Evolutionary conservation across 177 flowering plant species (phyloP).

Genomic region (Vitis hybrid): DNA sequence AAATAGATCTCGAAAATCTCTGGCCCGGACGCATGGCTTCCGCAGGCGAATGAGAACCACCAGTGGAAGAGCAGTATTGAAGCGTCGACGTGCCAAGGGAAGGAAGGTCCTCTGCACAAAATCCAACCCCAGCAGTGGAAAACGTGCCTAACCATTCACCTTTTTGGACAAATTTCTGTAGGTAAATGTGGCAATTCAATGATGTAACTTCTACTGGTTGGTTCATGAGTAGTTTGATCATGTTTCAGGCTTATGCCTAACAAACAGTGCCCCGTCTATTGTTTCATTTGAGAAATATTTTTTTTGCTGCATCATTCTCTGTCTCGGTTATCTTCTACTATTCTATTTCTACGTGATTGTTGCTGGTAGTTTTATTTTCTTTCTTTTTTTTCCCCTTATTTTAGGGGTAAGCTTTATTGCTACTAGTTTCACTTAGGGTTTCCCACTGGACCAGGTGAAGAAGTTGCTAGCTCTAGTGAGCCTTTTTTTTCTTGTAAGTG

Average conservation of each 20-base stretch:
- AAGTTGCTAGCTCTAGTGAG: neutral
- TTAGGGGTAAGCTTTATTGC: neutral
- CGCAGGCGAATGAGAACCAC: slow-evolving; percentile 92
- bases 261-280: neutral
- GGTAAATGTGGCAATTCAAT: slow-evolving; percentile 11
- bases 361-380: neutral
- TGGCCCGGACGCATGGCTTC: slow-evolving; percentile 94
- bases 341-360: neutral
- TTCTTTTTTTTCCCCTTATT: neutral
- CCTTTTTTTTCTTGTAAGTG: neutral
- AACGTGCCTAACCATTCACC: slow-evolving; percentile 26
- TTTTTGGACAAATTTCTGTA: slow-evolving; percentile 4
- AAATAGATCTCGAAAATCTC: slow-evolving; percentile 82
- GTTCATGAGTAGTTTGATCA: slow-evolving; percentile 8
- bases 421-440: no score
- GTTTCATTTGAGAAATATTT: neutral
- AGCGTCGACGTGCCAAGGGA: slow-evolving; percentile 93
- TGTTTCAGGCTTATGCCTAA: slow-evolving; percentile 8
- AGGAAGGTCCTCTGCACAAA: slow-evolving; percentile 86
- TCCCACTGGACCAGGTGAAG: no score
- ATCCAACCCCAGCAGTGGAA: slow-evolving; percentile 78
- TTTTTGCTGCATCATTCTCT: neutral
- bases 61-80: slow-evolving; percentile 82
- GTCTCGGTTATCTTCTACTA: slow-evolving; percentile 5
- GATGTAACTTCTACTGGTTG: slow-evolving; percentile 5